These are phyloP conservation scores for Syzygium grande DNA, from an alignment of 345 rosid genomes.

Conservation along the genomic window DNA sequence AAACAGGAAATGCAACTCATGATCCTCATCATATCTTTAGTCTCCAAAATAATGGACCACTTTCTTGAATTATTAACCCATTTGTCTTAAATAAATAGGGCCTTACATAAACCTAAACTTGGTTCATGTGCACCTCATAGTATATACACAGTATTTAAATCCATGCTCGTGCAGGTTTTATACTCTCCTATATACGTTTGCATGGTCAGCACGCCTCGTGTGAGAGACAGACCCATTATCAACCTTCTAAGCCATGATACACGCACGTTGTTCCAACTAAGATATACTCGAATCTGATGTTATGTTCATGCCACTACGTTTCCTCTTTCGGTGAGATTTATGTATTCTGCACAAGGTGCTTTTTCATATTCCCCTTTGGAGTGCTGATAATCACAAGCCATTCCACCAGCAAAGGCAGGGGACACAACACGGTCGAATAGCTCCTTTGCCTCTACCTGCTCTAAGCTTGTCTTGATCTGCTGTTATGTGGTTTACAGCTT, in stretches of 20 bases:
- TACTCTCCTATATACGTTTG: not conserved
- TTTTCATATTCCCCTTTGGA: not conserved
- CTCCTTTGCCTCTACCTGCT: not conserved
- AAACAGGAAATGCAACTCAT: not conserved
- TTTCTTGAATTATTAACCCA: not conserved
- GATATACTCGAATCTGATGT: not conserved
- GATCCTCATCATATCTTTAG: not conserved
- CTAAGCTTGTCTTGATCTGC: not conserved
- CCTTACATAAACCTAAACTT: not conserved
- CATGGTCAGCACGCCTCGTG: not conserved
- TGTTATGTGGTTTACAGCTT: not conserved
- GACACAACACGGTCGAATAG: not conserved
- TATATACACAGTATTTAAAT: not conserved
- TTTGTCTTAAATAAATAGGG: not conserved
- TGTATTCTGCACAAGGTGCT: not conserved
- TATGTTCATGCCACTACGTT: not conserved
- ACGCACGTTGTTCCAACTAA: not conserved
- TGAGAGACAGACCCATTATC: not conserved
- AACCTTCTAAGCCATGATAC: not conserved
- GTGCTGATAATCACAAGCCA: no score
- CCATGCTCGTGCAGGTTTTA: not conserved
- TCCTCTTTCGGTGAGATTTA: not conserved
- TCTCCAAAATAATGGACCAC: not conserved
- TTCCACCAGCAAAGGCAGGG: no score
- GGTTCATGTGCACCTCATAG: not conserved